A percentile compares a stretch with the other conserved stretches of the same genome.
These are phyloP conservation scores for Entomortierella lignicola DNA, from an alignment of 192 early-diverging fungal genomes.

Conservation along the genomic window DNA sequence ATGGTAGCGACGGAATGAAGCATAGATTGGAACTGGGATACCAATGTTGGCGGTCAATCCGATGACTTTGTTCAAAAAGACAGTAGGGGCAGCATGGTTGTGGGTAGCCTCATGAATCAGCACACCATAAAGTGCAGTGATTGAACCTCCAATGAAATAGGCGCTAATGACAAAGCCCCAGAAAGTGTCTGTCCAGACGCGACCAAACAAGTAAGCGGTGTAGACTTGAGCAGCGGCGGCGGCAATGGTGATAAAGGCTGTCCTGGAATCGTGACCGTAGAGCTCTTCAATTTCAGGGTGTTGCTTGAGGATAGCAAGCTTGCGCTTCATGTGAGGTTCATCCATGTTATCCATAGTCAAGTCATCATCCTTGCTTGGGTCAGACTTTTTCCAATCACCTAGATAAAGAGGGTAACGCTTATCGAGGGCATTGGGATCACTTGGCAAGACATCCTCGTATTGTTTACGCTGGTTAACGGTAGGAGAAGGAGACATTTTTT, in stretches of 20 bases:
- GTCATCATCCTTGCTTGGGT: constrained; percentile 77
- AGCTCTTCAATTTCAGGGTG: constrained; percentile 91
- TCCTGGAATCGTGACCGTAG: constrained; percentile 85
- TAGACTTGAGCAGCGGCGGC: constrained; percentile 78
- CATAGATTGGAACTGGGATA: constrained; percentile 82
- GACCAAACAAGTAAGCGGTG: constrained; percentile 83
- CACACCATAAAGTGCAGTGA: constrained; percentile 84
- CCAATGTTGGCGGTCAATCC: constrained; percentile 89
- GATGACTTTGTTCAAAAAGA: constrained; percentile 83
- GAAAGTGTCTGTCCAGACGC: constrained; percentile 69
- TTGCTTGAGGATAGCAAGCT: constrained; percentile 85
- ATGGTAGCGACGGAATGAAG: constrained; percentile 89
- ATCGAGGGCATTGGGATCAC: constrained; percentile 60
- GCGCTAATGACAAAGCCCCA: constrained; percentile 73
- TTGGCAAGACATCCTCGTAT: constrained; percentile 39
- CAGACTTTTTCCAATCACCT: constrained; percentile 86
- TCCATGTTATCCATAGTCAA: constrained; percentile 89
- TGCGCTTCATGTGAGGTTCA: constrained; percentile 94
- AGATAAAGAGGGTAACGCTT: constrained; percentile 82
- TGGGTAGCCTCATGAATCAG: constrained; percentile 96
- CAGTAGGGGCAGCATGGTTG: constrained; percentile 78
- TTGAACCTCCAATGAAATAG: constrained; percentile 86
- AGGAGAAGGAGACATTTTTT: constrained; percentile 23
- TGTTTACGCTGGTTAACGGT: constrained; percentile 41
- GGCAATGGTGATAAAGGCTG: constrained; percentile 76